These are phyloP conservation scores for Claviceps spartinae DNA, from an alignment of 2,329 filamentous ascomycete species.

Conservation along the genomic window DNA sequence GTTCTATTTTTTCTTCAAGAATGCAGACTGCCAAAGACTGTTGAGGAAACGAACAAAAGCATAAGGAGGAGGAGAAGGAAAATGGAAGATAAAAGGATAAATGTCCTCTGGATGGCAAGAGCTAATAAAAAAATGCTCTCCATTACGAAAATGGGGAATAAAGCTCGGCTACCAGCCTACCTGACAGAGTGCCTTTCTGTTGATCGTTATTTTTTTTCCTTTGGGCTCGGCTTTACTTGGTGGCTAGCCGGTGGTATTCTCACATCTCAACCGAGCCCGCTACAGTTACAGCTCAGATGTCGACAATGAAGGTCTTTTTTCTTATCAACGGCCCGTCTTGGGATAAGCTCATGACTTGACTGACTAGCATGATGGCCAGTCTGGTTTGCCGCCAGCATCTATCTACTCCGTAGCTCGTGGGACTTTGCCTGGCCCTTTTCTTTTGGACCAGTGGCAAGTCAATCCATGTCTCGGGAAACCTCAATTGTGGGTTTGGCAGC, in stretches of 20 bases:
- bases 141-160: conserved; percentile 3
- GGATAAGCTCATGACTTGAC: conserved; percentile 9
- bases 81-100: not conserved
- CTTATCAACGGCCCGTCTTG: conserved; percentile 8
- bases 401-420: conserved; percentile 1
- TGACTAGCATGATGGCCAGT: conserved; percentile 1
- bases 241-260: conserved; percentile 5
- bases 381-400: conserved; percentile 6
- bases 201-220: no score
- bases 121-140: conserved; percentile 6
- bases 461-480: conserved; percentile 15
- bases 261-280: not conserved
- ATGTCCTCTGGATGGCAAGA: conserved; percentile 3
- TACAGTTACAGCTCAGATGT: conserved; percentile 2
- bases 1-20: not conserved
- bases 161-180: not conserved
- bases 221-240: not conserved
- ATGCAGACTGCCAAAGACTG: not conserved
- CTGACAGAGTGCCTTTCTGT: not conserved
- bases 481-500: conserved; percentile 8
- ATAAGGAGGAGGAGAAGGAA: not conserved
- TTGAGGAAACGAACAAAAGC: not conserved
- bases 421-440: conserved; percentile 1
- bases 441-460: conserved; percentile 7
- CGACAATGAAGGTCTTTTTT: conserved; percentile 6